Percentiles rank a stretch among this genome's conserved stretches.
Conservation (phyloP, 495 filamentous ascomycete genomes). For the Penicillium bovifimosum region DNA sequence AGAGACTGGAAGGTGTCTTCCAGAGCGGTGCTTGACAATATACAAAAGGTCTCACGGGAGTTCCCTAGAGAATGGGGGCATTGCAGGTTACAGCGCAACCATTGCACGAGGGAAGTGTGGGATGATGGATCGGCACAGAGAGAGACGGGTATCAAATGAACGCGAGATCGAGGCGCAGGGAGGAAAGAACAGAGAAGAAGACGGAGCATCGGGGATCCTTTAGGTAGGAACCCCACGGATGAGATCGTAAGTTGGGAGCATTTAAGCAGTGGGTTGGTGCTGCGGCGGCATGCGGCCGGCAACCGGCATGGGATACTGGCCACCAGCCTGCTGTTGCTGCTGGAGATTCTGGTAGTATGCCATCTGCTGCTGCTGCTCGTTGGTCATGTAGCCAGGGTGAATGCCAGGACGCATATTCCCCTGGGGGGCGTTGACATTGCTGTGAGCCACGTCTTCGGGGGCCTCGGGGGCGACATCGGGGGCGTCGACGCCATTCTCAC, state of each 20-base stretch:
- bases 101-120: slow-evolving; percentile 6
- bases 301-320: slow-evolving; percentile 54
- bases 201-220: slow-evolving; percentile 49
- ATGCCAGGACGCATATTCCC: slow-evolving; percentile 47
- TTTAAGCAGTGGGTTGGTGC: slow-evolving; percentile 47
- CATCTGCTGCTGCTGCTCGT: slow-evolving; percentile 54
- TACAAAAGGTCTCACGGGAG: slow-evolving; percentile 21
- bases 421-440: slow-evolving; percentile 48
- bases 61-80: slow-evolving; percentile 5
- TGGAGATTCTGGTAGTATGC: slow-evolving; percentile 54
- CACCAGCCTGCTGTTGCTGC: slow-evolving; percentile 51
- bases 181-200: slow-evolving; percentile 19
- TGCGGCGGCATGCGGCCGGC: slow-evolving; percentile 51
- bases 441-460: slow-evolving; percentile 51
- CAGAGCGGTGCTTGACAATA: slow-evolving; percentile 19
- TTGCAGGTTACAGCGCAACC: slow-evolving; percentile 1
- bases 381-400: slow-evolving; percentile 51
- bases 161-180: slow-evolving; percentile 28
- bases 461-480: slow-evolving; percentile 51
- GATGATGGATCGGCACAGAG: slow-evolving; percentile 30
- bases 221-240: slow-evolving; percentile 22
- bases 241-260: slow-evolving; percentile 40
- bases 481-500: slow-evolving; percentile 83
- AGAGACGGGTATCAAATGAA: slow-evolving; percentile 43
- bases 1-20: background rate